Evolutionary conservation across 768 basidiomycete genomes (phyloP), one percentile per base, ranked within the genome.

Genomic region (Hygrophorus russula): DNA sequence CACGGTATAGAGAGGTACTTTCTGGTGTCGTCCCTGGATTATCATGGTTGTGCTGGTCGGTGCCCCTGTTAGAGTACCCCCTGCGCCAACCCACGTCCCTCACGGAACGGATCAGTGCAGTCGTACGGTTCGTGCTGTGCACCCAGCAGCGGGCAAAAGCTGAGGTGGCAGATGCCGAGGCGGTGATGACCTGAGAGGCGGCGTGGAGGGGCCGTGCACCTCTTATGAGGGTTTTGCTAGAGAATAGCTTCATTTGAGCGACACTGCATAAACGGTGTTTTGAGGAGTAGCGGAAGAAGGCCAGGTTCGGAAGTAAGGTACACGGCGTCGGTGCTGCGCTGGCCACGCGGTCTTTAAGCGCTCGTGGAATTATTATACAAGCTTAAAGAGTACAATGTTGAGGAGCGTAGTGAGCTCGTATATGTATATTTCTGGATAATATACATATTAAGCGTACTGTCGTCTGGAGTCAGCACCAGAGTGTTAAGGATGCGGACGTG

Each of bases 171-270:
- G 68, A 58, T 42, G 70, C 57, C 48, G 63, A 65, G 38, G 69
- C 64, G 58, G 72, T 73, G 47, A 74, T 53, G 53, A 77, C 71
- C 59, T 66, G 55, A 41, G 76, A 73, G 6, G 76, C 78, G n/a
- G 68, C 74, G 49, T 72, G 71, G 20, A 80, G 56, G 27, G 78
- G 76, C 52, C 65, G 67, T 51, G 66, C 71, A 46, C 75, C 70
- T 53, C 71, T 73, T 19, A 67, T 67, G 32, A 74, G 52, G 52
- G 73, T 59, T n/a, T 74, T 71, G 56, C 71, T 72, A 48, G 71
- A 74, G 55, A 73, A 69, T 44, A 68, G 58, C 70, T 73, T 73
- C 41, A 53, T 24, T 7, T 24, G 4, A 24, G 24, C 7, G 24
- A 24, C 3, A 24, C 3, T 24, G 24, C 24, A 24, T 24, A 24